phyloP scores from a whole-genome alignment of 441 rosid species.

The Erysimum cheiri region DNA sequence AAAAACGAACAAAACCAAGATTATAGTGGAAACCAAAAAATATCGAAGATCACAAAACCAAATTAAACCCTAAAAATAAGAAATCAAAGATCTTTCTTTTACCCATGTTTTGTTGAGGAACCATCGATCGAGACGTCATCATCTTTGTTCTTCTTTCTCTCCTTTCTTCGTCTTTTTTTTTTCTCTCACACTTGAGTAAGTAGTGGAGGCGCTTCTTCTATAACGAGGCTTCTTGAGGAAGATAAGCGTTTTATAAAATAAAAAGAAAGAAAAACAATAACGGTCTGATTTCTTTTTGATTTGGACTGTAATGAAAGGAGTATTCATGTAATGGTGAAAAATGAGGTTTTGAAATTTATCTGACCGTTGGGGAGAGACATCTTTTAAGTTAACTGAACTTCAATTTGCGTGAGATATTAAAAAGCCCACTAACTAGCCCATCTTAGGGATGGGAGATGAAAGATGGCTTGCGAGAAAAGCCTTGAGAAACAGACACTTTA shows the following conservation, averaged over 20 bases:
- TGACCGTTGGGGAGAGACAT: background rate
- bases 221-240: conserved; percentile 42
- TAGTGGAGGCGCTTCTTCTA: background rate
- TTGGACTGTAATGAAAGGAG: background rate
- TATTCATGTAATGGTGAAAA: background rate
- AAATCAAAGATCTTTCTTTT: conserved; percentile 5
- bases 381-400: no score
- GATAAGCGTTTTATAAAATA: conserved; percentile 14
- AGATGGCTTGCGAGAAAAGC: no score
- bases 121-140: conserved; percentile 28
- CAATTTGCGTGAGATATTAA: background rate
- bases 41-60: background rate
- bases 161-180: background rate
- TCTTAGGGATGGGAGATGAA: no score
- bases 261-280: background rate
- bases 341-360: no score
- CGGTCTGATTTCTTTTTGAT: conserved; percentile 35
- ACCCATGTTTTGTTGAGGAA: conserved; percentile 31
- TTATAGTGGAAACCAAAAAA: background rate
- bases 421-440: no score
- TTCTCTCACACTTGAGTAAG: background rate
- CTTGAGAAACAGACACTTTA: background rate
- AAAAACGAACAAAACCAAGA: conserved; percentile 8
- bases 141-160: background rate
- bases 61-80: background rate